A percentile compares a stretch with the other conserved stretches of the same genome.
Evolutionary conservation across 1,139 yeast genomes (phyloP).

Genomic region (Pichia sp.): DNA sequence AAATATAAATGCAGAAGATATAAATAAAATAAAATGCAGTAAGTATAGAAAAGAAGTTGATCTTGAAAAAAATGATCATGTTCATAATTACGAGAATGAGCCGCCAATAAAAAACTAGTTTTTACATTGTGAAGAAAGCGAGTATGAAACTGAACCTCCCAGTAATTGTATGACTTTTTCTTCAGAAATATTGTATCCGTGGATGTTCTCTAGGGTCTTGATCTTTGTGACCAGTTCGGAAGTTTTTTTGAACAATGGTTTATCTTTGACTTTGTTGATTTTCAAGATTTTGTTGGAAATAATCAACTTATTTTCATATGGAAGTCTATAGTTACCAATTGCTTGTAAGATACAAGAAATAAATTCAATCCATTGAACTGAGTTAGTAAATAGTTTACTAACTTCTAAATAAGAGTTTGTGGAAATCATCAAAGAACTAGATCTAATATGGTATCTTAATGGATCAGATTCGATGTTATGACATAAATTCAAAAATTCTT

Average conservation of each 20-base stretch:
- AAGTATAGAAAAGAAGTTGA: too few species aligned
- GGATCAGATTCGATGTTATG: constrained; percentile 45
- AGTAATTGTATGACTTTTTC: constrained; percentile 8
- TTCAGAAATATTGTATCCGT: constrained; percentile 8
- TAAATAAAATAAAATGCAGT: too few species aligned
- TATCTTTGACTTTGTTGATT: constrained; percentile 25
- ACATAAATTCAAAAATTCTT: constrained; percentile 39
- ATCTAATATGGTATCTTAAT: constrained; percentile 43
- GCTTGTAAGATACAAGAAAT: constrained; percentile 34
- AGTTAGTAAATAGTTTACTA: constrained; percentile 34
- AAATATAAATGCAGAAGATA: too few species aligned
- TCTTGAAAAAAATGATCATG: too few species aligned
- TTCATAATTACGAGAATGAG: too few species aligned
- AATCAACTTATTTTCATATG: constrained; percentile 32
- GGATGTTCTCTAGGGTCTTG: constrained; percentile 4
- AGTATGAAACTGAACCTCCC: constrained; percentile 17
- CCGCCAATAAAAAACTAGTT: neutral
- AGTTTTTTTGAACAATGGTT: constrained; percentile 8
- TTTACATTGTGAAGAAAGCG: neutral
- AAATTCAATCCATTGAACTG: constrained; percentile 31
- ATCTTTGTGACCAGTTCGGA: constrained; percentile 11
- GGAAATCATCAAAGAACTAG: constrained; percentile 37
- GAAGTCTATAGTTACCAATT: constrained; percentile 25
- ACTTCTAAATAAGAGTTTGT: constrained; percentile 32
- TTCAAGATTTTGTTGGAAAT: constrained; percentile 43